Evolutionary conservation across 2,329 filamentous ascomycete species (phyloP).

Genomic region (Paecilomyces sp.): DNA sequence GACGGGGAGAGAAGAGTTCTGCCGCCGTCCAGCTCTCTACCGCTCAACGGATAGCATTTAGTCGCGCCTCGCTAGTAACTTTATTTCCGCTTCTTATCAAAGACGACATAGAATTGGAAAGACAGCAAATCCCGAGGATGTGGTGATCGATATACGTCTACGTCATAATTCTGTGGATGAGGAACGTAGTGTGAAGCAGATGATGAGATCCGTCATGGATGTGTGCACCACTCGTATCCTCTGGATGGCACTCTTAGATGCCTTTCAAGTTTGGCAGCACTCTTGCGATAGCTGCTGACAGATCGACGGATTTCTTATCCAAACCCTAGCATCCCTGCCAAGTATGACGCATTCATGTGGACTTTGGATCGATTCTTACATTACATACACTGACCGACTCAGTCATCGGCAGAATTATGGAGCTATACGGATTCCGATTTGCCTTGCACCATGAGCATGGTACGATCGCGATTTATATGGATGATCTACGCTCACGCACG

Average conservation of each 20-base stretch:
- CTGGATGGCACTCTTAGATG: not conserved
- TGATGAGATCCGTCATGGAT: not conserved
- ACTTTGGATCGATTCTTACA: not conserved
- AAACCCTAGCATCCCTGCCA: not conserved
- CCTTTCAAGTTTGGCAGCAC: not conserved
- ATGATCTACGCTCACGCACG: not conserved
- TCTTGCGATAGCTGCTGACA: not conserved
- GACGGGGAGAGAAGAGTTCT: not conserved
- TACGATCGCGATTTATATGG: not conserved
- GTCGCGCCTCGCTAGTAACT: not conserved
- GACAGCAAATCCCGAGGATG: not conserved
- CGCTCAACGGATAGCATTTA: not conserved
- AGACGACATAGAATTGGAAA: not conserved
- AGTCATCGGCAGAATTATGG: not conserved
- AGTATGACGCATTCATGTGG: not conserved
- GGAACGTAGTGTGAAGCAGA: not conserved
- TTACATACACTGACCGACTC: not conserved
- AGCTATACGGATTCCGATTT: not conserved
- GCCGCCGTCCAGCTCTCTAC: not conserved
- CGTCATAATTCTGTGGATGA: not conserved
- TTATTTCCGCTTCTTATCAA: not conserved
- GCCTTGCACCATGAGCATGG: not conserved
- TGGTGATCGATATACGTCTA: not conserved
- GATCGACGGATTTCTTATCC: not conserved
- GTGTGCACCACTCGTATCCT: not conserved